Evolutionary conservation across 768 basidiomycete genomes (phyloP).

Genomic region (Cyathus striatus): DNA sequence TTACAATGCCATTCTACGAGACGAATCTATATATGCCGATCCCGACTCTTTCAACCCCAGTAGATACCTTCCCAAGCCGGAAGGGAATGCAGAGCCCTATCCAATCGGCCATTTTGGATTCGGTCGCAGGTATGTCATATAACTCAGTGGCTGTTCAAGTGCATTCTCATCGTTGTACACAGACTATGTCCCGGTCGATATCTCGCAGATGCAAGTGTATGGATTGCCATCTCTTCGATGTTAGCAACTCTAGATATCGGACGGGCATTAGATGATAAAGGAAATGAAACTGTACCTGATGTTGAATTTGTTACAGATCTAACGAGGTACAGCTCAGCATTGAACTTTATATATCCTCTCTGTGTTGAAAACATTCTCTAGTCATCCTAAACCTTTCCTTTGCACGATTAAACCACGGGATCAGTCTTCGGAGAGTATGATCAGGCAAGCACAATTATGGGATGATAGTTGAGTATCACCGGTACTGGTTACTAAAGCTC

Average conservation of each 20-base stretch:
- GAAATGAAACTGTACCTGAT: constrained; percentile 22
- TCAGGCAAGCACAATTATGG: too few relatives aligned
- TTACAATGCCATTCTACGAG: constrained; percentile 18
- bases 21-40: constrained; percentile 17
- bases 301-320: constrained; percentile 25
- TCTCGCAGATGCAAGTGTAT: constrained; percentile 36
- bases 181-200: constrained; percentile 35
- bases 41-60: constrained; percentile 19
- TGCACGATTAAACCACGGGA: constrained; percentile 16
- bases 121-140: constrained; percentile 14
- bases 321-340: constrained; percentile 19
- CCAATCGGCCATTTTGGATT: constrained; percentile 19
- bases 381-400: constrained; percentile 20
- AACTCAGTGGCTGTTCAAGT: neutral
- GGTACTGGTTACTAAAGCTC: too few relatives aligned
- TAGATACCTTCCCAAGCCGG: constrained; percentile 15
- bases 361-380: constrained; percentile 1
- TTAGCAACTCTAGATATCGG: constrained; percentile 22
- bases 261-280: constrained; percentile 8
- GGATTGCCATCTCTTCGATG: constrained; percentile 19
- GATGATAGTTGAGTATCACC: too few relatives aligned
- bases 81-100: constrained; percentile 15
- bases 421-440: too few relatives aligned
- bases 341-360: neutral
- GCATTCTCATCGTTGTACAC: neutral